Evolutionary conservation across 768 basidiomycete genomes (phyloP), one percentile per base, ranked within the genome.

Genomic region (Serpula lacrymans): DNA sequence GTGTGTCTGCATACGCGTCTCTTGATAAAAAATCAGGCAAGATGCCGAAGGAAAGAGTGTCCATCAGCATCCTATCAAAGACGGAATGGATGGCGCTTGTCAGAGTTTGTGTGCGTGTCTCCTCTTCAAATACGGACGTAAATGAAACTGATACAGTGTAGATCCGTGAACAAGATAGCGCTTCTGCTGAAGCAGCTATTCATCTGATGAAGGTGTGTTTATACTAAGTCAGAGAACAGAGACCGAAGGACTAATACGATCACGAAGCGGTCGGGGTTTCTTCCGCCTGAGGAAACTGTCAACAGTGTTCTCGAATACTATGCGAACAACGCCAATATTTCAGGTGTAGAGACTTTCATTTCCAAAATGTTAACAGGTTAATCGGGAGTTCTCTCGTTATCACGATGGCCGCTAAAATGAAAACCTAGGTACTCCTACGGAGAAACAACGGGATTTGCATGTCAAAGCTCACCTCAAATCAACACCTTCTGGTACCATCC

Each of bases 391-490:
- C n/a, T n/a, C n/a, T n/a, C n/a, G n/a, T n/a, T n/a, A n/a, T n/a
- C n/a, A n/a, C n/a, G n/a, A n/a, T n/a, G n/a, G 4, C 5, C 22
- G 5, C 20, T 13, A 21, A 16, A 25, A 40, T 34, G 10, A 7
- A 11, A 25, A 30, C 23, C 38, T 21, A 61, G 63, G 13, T 14
- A 45, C 47, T 28, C 79, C 75, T 21, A 78, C 73, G 1, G 74
- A 75, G 26, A 55, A 46, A 13, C 84, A 87, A 48, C 77, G 80
- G 2, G 79, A 90, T 51, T 70, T 88, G 12, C 83, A 92, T 46
- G 63, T 94, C 45, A 81, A 80, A 56, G 70, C 80, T 0, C 74
- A 87, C 53, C 61, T 92, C 24, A 17, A 34, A 34, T 6, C 46
- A 44, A 2, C 32, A 27, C 3, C 31, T 36, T 28, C 24, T 0